Evolutionary conservation across 345 rosid species (phyloP), one percentile per base, ranked within the genome.

Genomic region (Ailanthus altissimus): DNA sequence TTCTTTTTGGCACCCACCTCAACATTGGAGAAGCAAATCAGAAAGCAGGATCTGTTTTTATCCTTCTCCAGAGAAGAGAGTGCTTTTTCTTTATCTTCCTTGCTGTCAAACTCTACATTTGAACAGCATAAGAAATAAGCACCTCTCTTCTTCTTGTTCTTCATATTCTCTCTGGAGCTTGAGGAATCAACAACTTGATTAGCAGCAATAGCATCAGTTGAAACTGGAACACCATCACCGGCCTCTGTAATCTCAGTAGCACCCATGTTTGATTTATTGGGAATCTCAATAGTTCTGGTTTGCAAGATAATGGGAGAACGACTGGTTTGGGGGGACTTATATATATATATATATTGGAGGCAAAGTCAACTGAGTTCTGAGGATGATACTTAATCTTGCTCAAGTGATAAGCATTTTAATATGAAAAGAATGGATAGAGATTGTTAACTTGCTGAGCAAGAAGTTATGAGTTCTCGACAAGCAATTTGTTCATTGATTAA

Each of bases 41-140:
- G 0, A 12, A 78, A 26, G 69, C 59, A 71, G 42, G 38, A 40
- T 42, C 25, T 38, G 13, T 0, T 54, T 11, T 68, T 61, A 40
- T 1, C 53, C 21, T 78, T 73, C 49, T 73, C 70, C 77, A 67
- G 32, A 26, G 26, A 45, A n/a, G 38, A 4, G 18, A 73, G 76
- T 23, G 26, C 67, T 59, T 59, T 16, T 26, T 23, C 67, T 13
- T 59, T 45, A 42, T 58, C 75, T 25, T 72, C 75, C 42, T 59
- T 56, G 9, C 12, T 25, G 15, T 73, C 76, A 45, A 73, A 59
- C 56, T 26, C 43, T 3, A 73, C 10, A 45, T 45, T 45, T 25
- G 76, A 57, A 25, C 42, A 59, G 43, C 76, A 59, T 2, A 73
- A 25, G 54, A 43, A 43, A 73, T 14, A 45, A 45, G 25, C 8